phyloP scores from a whole-genome alignment of 306 rosid genomes.

The Herpetospermum pedunculosum region DNA sequence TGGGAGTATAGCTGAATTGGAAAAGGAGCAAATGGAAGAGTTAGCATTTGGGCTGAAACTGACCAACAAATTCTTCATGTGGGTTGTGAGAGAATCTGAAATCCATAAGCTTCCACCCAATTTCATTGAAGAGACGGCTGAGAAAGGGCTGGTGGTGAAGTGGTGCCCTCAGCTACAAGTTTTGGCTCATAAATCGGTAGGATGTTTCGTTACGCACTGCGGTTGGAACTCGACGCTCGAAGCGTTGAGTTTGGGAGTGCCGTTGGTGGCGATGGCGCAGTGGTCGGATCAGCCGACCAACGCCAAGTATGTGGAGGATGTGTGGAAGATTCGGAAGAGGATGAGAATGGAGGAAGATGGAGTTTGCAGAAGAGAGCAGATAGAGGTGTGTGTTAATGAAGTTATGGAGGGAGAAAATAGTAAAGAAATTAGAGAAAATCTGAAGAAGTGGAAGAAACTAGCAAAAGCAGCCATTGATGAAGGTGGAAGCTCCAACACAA shows the following conservation, averaged over 20 bases:
- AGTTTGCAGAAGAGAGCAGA: not conserved
- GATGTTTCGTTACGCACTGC: constrained; percentile 23
- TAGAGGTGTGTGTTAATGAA: not conserved
- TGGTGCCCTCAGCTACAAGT: constrained; percentile 21
- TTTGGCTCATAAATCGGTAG: constrained; percentile 13
- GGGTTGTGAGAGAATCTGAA: constrained; percentile 7
- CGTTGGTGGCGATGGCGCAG: constrained; percentile 17
- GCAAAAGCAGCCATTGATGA: not conserved
- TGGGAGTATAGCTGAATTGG: not conserved
- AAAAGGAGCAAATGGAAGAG: not conserved
- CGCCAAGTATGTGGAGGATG: constrained; percentile 15
- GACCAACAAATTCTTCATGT: not conserved
- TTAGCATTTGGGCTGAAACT: not conserved
- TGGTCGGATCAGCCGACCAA: constrained; percentile 25
- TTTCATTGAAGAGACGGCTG: not conserved
- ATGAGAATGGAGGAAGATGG: constrained; percentile 13
- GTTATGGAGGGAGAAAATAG: constrained; percentile 13
- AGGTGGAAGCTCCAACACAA: not conserved
- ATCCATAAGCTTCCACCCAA: not conserved
- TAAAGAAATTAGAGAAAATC: not conserved
- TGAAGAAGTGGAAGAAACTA: not conserved
- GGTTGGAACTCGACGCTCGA: constrained; percentile 27
- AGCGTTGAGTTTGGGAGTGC: constrained; percentile 15
- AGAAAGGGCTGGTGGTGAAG: not conserved
- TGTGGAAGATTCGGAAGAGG: constrained; percentile 17